phyloP scores from a whole-genome alignment of 306 rosid species.

The Trifolium subterraneum region DNA sequence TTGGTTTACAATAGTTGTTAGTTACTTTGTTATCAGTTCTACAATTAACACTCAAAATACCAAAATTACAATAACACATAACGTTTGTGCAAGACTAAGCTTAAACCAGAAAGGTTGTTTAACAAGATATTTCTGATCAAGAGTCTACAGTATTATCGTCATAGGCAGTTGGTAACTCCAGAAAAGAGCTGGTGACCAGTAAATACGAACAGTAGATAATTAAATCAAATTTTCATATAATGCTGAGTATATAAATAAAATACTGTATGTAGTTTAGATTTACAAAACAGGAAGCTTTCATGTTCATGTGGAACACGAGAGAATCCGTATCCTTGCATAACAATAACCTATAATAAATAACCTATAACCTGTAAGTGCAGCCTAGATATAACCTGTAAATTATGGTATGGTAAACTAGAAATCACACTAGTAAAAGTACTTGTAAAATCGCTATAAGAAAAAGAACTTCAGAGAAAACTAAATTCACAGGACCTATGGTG shows the following conservation, averaged over 20 bases:
- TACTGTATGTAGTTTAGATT: conserved; percentile 20
- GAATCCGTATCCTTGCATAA: conserved; percentile 18
- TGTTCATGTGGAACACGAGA: conserved; percentile 32
- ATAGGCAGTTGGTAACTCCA: too few species aligned
- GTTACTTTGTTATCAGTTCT: too few species aligned
- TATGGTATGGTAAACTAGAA: conserved; percentile 42
- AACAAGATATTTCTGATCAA: not conserved
- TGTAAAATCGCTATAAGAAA: conserved; percentile 18
- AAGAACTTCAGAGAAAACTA: conserved; percentile 36
- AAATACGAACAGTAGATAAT: not conserved
- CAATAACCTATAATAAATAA: conserved; percentile 23
- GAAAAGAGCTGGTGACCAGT: not conserved
- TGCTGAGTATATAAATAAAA: conserved; percentile 20
- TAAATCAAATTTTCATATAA: conserved; percentile 1
- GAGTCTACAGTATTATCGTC: not conserved
- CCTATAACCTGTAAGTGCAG: conserved; percentile 28
- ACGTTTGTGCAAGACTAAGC: not conserved
- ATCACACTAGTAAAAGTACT: conserved; percentile 42
- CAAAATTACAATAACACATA: too few species aligned
- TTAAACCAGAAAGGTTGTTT: not conserved
- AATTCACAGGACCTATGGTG: conserved; percentile 52
- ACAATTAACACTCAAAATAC: too few species aligned
- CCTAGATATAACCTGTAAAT: conserved; percentile 41
- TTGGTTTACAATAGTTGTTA: too few species aligned
- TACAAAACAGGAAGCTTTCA: conserved; percentile 48